Conservation (phyloP, 2,329 filamentous ascomycete genomes). For the Westerdykella aurantiaca region DNA sequence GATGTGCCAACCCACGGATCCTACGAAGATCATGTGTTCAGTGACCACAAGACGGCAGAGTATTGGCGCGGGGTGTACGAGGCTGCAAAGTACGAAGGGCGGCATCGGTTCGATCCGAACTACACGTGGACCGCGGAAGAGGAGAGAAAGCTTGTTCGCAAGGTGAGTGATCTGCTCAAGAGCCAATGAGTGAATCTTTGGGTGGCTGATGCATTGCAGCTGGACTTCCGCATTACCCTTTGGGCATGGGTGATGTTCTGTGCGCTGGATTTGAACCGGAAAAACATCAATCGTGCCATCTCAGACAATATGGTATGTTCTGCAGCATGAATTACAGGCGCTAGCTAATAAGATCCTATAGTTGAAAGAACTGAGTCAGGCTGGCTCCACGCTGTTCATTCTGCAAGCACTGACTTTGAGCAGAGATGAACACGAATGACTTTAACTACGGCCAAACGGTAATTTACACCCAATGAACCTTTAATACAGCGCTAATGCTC, state of each 20-base stretch:
- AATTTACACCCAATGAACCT: too few relatives aligned
- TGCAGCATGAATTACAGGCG: too few relatives aligned
- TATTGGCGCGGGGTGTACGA: slow-evolving; percentile 25
- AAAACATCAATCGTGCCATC: too few relatives aligned
- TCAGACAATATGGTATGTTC: too few relatives aligned
- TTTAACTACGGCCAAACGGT: too few relatives aligned
- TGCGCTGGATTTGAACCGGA: slow-evolving; percentile 32
- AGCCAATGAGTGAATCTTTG: slow-evolving; percentile 6
- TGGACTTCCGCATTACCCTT: slow-evolving; percentile 23
- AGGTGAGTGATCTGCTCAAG: slow-evolving; percentile 30
- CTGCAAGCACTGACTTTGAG: too few relatives aligned
- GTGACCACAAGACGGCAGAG: slow-evolving; percentile 17
- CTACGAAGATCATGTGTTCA: slow-evolving; percentile 18
- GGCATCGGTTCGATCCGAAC: slow-evolving; percentile 46
- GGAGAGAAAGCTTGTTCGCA: slow-evolving; percentile 44
- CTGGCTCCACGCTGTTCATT: too few relatives aligned
- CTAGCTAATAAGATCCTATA: too few relatives aligned
- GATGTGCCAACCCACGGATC: slow-evolving; percentile 10
- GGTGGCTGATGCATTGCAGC: slow-evolving; percentile 7
- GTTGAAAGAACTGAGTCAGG: too few relatives aligned
- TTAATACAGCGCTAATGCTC: too few relatives aligned
- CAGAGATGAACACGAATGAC: too few relatives aligned
- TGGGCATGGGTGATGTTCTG: slow-evolving; percentile 47
- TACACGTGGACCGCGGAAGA: slow-evolving; percentile 46
- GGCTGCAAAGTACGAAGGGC: slow-evolving; percentile 28